Conservation (phyloP, 371 early-diverging fungal genomes). For the Mortierella sp. region DNA sequence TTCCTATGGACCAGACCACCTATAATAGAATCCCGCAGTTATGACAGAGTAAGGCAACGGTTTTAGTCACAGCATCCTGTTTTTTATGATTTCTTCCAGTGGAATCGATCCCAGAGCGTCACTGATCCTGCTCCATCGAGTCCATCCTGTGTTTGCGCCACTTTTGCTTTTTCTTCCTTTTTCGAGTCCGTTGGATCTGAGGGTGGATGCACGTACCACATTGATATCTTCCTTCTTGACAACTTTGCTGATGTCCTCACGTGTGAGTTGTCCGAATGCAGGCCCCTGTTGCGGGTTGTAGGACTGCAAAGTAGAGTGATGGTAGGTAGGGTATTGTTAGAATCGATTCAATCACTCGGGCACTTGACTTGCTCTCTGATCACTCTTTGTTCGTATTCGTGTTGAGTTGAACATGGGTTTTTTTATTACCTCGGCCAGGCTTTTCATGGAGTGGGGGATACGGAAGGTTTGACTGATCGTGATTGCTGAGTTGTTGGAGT, state of each 20-base stretch:
- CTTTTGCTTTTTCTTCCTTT: not conserved
- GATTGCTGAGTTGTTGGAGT: not conserved
- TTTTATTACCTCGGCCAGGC: conserved; percentile 51
- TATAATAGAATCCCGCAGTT: conserved; percentile 9
- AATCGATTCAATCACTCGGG: not conserved
- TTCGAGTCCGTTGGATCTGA: not conserved
- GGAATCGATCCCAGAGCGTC: not conserved
- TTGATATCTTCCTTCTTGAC: conserved; percentile 63
- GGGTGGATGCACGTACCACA: conserved; percentile 17
- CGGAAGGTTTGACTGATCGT: conserved; percentile 4
- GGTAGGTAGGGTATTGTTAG: not conserved
- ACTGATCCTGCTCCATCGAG: conserved; percentile 20
- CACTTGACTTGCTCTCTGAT: not conserved
- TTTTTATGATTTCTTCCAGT: conserved; percentile 6
- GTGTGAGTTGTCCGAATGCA: conserved; percentile 69
- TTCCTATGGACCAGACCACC: conserved; percentile 43
- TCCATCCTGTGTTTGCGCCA: conserved; percentile 7
- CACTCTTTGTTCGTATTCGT: not conserved
- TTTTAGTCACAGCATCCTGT: not conserved
- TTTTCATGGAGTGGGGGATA: conserved; percentile 40
- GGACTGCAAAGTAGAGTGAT: conserved; percentile 16
- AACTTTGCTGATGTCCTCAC: conserved; percentile 71
- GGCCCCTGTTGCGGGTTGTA: conserved; percentile 54
- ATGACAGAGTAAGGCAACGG: not conserved
- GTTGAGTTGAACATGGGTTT: not conserved